Percentiles rank a stretch among this genome's conserved stretches.
These are phyloP conservation scores for Backusella tarrabulga DNA, from an alignment of 192 early-diverging fungal genomes.

Conservation along the genomic window DNA sequence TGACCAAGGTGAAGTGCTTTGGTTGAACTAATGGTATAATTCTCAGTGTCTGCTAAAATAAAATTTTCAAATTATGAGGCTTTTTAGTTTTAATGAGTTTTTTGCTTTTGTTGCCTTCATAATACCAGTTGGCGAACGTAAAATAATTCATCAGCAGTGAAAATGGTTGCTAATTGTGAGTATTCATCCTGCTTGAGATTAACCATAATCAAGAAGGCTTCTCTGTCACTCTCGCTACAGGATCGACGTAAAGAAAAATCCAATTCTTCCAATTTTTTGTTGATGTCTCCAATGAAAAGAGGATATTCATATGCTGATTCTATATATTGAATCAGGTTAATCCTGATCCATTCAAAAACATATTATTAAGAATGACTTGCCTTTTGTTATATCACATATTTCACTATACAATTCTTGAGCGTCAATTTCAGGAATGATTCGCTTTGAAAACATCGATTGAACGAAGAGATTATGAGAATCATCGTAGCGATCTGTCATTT, in stretches of 20 bases:
- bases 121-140: slow-evolving; percentile 60
- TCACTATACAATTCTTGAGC: slow-evolving; percentile 40
- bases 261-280: slow-evolving; percentile 41
- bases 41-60: slow-evolving; percentile 57
- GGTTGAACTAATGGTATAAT: slow-evolving; percentile 49
- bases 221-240: slow-evolving; percentile 40
- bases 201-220: slow-evolving; percentile 39
- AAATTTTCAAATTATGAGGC: slow-evolving; percentile 44
- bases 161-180: slow-evolving; percentile 56
- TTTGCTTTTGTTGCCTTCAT: no score
- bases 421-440: slow-evolving; percentile 35
- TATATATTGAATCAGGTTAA: background rate
- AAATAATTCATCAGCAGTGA: slow-evolving; percentile 50
- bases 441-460: slow-evolving; percentile 49
- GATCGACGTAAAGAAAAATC: slow-evolving; percentile 47
- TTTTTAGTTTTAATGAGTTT: no score
- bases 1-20: slow-evolving; percentile 49
- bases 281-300: slow-evolving; percentile 44
- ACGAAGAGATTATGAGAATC: slow-evolving; percentile 53
- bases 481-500: slow-evolving; percentile 5
- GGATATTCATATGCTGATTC: background rate
- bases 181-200: slow-evolving; percentile 64
- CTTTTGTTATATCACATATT: slow-evolving; percentile 37
- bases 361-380: slow-evolving; percentile 19
- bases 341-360: background rate